These are phyloP conservation scores for Corynespora cassiicola DNA, from an alignment of 2,329 filamentous ascomycete species.

Conservation along the genomic window DNA sequence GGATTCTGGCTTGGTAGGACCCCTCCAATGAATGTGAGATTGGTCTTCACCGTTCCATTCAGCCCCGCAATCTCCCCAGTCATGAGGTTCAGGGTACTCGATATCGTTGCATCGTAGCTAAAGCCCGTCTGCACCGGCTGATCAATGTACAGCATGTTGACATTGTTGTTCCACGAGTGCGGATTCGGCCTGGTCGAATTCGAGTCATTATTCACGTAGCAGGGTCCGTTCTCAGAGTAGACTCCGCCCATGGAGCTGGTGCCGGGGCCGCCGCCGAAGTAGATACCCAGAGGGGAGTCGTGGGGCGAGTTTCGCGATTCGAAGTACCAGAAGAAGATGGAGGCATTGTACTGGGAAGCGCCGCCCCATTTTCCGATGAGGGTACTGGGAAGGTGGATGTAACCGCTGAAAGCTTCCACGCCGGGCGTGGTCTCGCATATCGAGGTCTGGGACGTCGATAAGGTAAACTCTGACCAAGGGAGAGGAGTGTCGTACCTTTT, in stretches of 20 bases:
- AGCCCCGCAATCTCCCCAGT: conserved; percentile 11
- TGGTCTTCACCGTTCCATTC: conserved; percentile 10
- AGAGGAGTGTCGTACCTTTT: conserved; percentile 19
- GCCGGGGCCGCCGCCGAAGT: conserved; percentile 19
- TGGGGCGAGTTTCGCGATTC: conserved; percentile 22
- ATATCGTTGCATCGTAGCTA: conserved; percentile 21
- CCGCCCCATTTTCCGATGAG: conserved; percentile 19
- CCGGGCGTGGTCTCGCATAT: conserved; percentile 61
- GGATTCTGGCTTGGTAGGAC: conserved; percentile 15
- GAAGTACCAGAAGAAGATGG: conserved; percentile 30
- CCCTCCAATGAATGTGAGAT: conserved; percentile 14
- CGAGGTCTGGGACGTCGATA: conserved; percentile 6
- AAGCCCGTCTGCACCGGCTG: conserved; percentile 15
- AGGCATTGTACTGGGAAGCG: conserved; percentile 16
- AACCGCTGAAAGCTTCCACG: conserved; percentile 62
- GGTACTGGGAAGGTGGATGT: conserved; percentile 57
- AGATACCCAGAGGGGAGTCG: conserved; percentile 19
- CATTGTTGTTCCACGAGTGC: conserved; percentile 20
- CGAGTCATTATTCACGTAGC: conserved; percentile 21
- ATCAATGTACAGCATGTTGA: conserved; percentile 18
- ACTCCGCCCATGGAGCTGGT: conserved; percentile 27
- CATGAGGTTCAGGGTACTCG: conserved; percentile 21
- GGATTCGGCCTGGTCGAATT: conserved; percentile 24
- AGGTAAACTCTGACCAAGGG: not conserved
- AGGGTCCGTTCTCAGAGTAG: conserved; percentile 21